Conservation (phyloP, 768 basidiomycete species). For the Agrocybe praecox region DNA sequence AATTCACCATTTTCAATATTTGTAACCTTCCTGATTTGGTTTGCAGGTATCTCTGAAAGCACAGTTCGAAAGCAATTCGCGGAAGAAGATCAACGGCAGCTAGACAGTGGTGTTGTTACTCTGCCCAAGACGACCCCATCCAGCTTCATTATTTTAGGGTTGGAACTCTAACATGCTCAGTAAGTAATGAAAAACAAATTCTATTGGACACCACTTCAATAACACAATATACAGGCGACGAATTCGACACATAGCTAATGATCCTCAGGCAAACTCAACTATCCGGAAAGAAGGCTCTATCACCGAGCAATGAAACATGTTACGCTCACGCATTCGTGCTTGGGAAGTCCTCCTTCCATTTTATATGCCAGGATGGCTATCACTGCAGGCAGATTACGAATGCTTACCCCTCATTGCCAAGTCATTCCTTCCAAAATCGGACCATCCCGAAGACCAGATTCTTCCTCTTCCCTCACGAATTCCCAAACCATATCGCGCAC, state of each 20-base stretch:
- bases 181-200: slow-evolving; percentile 4
- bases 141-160: neutral
- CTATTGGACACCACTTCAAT: neutral
- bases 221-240: neutral
- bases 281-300: slow-evolving; percentile 1
- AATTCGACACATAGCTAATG: no score
- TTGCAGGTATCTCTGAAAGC: neutral
- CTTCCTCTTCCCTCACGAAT: slow-evolving; percentile 11
- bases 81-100: neutral
- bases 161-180: slow-evolving; percentile 5
- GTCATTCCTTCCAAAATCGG: neutral
- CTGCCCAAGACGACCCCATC: neutral
- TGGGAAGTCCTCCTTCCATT: neutral
- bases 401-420: neutral
- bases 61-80: neutral
- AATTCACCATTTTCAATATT: no score
- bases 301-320: neutral
- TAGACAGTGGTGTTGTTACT: neutral
- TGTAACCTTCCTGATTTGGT: neutral
- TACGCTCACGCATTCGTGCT: neutral
- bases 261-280: no score
- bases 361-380: slow-evolving; percentile 13
- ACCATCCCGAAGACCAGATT: neutral
- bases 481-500: neutral
- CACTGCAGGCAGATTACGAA: neutral